Evolutionary conservation across 768 basidiomycete genomes (phyloP).

Genomic region (Psilocybe azurescens): DNA sequence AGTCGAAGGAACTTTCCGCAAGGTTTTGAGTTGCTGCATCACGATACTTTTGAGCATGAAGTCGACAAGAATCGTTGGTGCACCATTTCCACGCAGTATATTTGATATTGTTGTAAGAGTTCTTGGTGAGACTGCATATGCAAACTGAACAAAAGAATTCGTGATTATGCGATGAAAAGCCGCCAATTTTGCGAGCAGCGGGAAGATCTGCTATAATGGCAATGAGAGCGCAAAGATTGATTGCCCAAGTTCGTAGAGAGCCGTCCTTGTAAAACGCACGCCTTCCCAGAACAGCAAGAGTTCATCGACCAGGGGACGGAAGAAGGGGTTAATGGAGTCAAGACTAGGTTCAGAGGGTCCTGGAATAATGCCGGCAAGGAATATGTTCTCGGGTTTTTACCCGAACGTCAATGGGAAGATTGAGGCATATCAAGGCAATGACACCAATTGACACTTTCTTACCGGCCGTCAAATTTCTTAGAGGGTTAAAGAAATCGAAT

Average conservation of each 20-base stretch:
- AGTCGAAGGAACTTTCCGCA: no score
- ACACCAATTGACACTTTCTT: slow-evolving; percentile 33
- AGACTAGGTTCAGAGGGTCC: slow-evolving; percentile 31
- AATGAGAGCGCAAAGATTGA: no score
- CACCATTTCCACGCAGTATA: no score
- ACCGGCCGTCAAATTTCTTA: slow-evolving; percentile 30
- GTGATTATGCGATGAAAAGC: no score
- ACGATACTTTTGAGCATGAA: no score
- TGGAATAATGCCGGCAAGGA: slow-evolving; percentile 33
- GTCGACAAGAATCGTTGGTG: no score
- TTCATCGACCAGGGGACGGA: slow-evolving; percentile 34
- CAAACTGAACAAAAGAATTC: no score
- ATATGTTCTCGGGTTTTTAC: slow-evolving; percentile 40
- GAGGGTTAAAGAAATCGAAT: slow-evolving; percentile 40
- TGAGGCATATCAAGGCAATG: slow-evolving; percentile 37
- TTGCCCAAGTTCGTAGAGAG: slow-evolving; percentile 21
- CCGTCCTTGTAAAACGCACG: not conserved
- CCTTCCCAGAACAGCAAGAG: slow-evolving; percentile 15
- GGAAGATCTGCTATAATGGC: no score
- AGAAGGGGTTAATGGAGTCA: slow-evolving; percentile 35
- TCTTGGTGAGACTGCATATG: no score
- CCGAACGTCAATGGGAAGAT: slow-evolving; percentile 33
- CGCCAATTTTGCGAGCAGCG: no score
- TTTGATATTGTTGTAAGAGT: no score
- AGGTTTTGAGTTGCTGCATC: no score